Evolutionary conservation across 805 yeast genomes (phyloP), one percentile per base, ranked within the genome.

Genomic region (Teunomyces panamensis): DNA sequence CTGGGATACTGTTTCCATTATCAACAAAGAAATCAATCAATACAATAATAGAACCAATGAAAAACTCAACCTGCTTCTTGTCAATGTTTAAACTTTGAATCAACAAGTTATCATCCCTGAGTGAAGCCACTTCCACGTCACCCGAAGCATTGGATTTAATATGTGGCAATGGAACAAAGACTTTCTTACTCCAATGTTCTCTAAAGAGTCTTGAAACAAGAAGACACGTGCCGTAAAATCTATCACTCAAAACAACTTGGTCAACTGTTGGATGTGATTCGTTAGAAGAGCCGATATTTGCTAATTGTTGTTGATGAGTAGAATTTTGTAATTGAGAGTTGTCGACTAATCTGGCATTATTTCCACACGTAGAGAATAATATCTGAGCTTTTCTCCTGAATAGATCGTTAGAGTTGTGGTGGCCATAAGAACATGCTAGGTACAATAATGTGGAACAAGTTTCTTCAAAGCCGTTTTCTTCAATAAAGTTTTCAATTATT

Each of bases 391-490:
- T 68, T 49, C 71, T 71, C 51, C 72, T 74, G 55, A 65, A 55
- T 64, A 57, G 47, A 51, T 68, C 75, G 45, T 64, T 87, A 0
- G 92, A 69, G 51, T 80, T 78, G 48, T 64, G 64, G 49, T 61
- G 63, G 4, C 83, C 82, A 53, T 80, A 80, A 47, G 88, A 83
- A 59, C 96, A 87, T 1, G 96, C 87, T 45, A 89, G 81, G 54
- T 87, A 86, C 44, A 94, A 73, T 9, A 97, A 87, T 1, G 94
- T 84, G 0, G 96, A 85, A 60, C 97, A 92, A 3, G 96, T 84
- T 64, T 95, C 99, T 45, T 87, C 83, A 44, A 84, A 78, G 5
- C 98, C 97, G 63, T 89, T 90, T 46, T 87, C 85, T 42, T 80
- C 78, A 13, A 85, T 81, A 60, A 89, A 89, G 44, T 84, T 78